Percentiles rank a stretch among this genome's conserved stretches.
Conservation (phyloP, 768 basidiomycete species). For the Macrolepiota dolichaula region DNA sequence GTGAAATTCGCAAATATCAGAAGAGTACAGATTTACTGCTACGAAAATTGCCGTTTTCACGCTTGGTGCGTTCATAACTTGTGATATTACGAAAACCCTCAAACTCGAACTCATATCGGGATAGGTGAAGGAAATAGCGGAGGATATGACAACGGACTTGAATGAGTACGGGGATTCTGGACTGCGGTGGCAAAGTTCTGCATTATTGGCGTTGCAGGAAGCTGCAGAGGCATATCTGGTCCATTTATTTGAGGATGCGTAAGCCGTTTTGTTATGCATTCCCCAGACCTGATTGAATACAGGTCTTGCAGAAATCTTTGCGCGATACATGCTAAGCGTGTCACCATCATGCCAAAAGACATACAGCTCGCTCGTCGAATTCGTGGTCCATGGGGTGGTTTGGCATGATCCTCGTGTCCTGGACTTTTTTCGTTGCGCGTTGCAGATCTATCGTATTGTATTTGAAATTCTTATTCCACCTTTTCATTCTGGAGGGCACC, state of each 20-base stretch:
- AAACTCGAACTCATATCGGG: neutral
- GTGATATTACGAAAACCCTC: no score
- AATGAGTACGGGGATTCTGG: conserved; percentile 54
- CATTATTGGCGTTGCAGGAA: conserved; percentile 91
- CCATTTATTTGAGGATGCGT: conserved; percentile 98
- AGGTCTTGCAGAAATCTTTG: conserved; percentile 75
- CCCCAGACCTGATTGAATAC: conserved; percentile 7
- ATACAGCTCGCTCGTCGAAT: conserved; percentile 96
- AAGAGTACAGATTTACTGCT: conserved; percentile 88
- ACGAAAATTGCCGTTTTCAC: conserved; percentile 87
- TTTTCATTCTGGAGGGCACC: neutral
- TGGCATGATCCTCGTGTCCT: conserved; percentile 38
- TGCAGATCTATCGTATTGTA: conserved; percentile 10
- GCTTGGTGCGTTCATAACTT: conserved; percentile 59
- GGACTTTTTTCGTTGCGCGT: neutral
- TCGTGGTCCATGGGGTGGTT: conserved; percentile 84
- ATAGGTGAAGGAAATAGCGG: conserved; percentile 93
- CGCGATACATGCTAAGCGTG: conserved; percentile 96
- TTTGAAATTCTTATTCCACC: neutral
- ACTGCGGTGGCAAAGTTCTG: conserved; percentile 94
- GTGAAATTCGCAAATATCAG: conserved; percentile 94
- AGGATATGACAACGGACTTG: conserved; percentile 83
- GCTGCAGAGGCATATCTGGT: conserved; percentile 94
- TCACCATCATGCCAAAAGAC: conserved; percentile 96
- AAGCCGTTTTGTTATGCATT: conserved; percentile 34